Conservation (phyloP, 1,139 yeast genomes). For the Lodderomyces metapsilosis region DNA sequence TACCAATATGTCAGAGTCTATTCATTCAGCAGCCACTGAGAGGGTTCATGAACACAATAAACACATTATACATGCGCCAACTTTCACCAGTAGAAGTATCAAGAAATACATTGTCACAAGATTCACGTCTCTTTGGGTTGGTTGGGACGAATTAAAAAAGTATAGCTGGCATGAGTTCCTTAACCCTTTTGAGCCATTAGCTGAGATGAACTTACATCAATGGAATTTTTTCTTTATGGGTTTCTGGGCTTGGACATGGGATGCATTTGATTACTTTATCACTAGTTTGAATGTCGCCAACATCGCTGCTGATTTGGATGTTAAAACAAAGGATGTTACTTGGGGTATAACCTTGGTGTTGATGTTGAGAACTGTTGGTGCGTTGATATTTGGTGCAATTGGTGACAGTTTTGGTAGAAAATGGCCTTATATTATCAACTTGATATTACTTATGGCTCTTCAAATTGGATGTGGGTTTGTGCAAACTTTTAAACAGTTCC, state of each 20-base stretch:
- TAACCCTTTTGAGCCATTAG: conserved; percentile 35
- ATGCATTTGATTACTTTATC: conserved; percentile 42
- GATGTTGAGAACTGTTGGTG: conserved; percentile 46
- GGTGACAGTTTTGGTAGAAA: conserved; percentile 40
- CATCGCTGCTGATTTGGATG: conserved; percentile 30
- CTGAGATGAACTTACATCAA: conserved; percentile 27
- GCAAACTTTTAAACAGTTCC: conserved; percentile 33
- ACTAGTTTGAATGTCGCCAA: conserved; percentile 32
- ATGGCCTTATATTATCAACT: conserved; percentile 36
- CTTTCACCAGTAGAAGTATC: conserved; percentile 25
- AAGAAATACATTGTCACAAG: conserved; percentile 28
- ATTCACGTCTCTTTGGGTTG: conserved; percentile 30
- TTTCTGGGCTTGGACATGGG: conserved; percentile 44
- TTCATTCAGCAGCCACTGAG: conserved; percentile 3
- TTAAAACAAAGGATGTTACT: conserved; percentile 28
- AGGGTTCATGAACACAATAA: conserved; percentile 61
- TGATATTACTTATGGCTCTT: conserved; percentile 29
- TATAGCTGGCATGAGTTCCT: conserved; percentile 29
- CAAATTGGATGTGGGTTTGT: conserved; percentile 45
- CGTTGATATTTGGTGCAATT: conserved; percentile 35
- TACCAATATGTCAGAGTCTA: not conserved
- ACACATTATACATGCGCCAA: conserved; percentile 34
- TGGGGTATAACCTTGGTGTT: conserved; percentile 48
- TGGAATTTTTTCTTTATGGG: conserved; percentile 39
- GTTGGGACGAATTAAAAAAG: conserved; percentile 27